These are phyloP conservation scores for Linnemannia schmuckeri DNA, from an alignment of 192 early-diverging fungal genomes.

Conservation along the genomic window DNA sequence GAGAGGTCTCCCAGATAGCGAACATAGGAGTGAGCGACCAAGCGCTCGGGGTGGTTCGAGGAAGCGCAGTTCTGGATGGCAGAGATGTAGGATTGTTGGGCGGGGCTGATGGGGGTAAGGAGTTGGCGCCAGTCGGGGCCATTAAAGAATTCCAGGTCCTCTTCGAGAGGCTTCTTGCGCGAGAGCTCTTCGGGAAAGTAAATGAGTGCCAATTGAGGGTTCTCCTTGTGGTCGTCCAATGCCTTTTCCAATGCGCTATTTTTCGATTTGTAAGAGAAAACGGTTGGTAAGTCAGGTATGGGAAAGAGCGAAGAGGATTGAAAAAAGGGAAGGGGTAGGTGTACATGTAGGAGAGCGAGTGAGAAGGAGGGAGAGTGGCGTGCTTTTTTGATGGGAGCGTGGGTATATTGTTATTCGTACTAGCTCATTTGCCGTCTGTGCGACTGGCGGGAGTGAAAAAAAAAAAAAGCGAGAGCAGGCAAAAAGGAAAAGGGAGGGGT, in stretches of 20 bases:
- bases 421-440: not conserved
- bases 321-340: not conserved
- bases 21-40: slow-evolving; percentile 66
- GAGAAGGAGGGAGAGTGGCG: not conserved
- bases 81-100: slow-evolving; percentile 60
- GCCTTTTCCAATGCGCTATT: slow-evolving; percentile 59
- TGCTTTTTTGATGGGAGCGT: not conserved
- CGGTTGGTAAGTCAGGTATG: not conserved
- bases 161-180: slow-evolving; percentile 46
- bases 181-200: slow-evolving; percentile 67
- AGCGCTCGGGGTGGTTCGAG: slow-evolving; percentile 54
- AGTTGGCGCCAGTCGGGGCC: slow-evolving; percentile 45
- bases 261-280: not conserved
- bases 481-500: not conserved
- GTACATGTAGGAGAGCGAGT: not conserved
- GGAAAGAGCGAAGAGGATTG: not conserved
- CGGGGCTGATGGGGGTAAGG: slow-evolving; percentile 55
- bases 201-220: slow-evolving; percentile 58
- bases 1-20: slow-evolving; percentile 70
- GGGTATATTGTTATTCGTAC: not conserved
- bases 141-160: slow-evolving; percentile 65
- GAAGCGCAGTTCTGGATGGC: slow-evolving; percentile 57
- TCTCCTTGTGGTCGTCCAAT: slow-evolving; percentile 59
- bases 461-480: not conserved
- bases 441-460: not conserved